phyloP scores from a whole-genome alignment of 2,329 filamentous ascomycete species.

The Hypoxylon sp. region DNA sequence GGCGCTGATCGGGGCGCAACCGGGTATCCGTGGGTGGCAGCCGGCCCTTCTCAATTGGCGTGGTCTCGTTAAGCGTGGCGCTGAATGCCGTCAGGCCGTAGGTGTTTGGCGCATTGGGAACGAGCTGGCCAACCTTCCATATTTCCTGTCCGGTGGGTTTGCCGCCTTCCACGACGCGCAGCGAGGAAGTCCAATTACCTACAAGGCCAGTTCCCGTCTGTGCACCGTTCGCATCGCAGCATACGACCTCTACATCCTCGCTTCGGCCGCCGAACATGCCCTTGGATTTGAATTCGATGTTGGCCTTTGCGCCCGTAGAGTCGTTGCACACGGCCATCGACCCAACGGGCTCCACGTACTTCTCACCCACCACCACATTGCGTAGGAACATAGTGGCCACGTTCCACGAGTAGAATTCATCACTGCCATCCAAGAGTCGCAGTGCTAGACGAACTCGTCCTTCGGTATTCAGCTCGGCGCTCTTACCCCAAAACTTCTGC shows the following conservation, averaged over 20 bases:
- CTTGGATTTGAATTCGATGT: conserved; percentile 92
- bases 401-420: conserved; percentile 90
- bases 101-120: conserved; percentile 80
- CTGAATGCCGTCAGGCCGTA: conserved; percentile 93
- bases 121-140: conserved; percentile 83
- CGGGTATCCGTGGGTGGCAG: conserved; percentile 86
- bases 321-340: conserved; percentile 90
- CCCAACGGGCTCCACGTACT: conserved; percentile 95
- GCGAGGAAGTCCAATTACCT: conserved; percentile 86
- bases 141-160: conserved; percentile 71
- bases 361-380: conserved; percentile 97
- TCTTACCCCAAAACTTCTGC: conserved; percentile 99
- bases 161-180: conserved; percentile 75
- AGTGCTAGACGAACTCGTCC: conserved; percentile 85
- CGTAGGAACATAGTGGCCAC: conserved; percentile 90
- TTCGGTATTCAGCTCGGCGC: conserved; percentile 92
- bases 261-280: conserved; percentile 97
- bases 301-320: conserved; percentile 82
- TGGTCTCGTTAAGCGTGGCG: conserved; percentile 88
- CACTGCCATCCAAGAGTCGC: conserved; percentile 71
- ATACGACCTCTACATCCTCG: conserved; percentile 87
- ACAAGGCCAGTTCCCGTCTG: conserved; percentile 75
- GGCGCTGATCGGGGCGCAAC: conserved; percentile 86
- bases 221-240: conserved; percentile 74
- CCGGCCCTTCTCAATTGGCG: conserved; percentile 78